Evolutionary conservation across 1,139 yeast species (phyloP), one percentile per base, ranked within the genome.

Genomic region (Debaryomyces udenii): DNA sequence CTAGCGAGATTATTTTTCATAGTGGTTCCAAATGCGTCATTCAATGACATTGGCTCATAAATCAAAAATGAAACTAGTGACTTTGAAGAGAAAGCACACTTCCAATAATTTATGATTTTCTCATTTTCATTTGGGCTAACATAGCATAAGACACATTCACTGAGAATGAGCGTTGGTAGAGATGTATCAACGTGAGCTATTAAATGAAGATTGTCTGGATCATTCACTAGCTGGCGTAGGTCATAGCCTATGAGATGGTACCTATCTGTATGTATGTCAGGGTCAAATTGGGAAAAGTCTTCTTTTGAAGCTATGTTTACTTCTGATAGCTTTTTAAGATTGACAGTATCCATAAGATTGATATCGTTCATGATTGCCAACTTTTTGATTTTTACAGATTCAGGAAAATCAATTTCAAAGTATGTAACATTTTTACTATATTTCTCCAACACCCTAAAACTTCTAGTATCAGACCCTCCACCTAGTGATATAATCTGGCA

Each of bases 391-490:
- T 66, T 67, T 1, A 80, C 75, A 2, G 89, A 78, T 20, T 74
- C 81, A 1, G 76, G 71, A 55, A 87, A 91, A 61, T 93, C 99
- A 17, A 89, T 57, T 58, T 93, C 99, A 40, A 83, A 72, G 55
- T 81, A 85, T 3, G 62, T 59, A 29, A 83, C 49, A 24, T 58
- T 53, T 4, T 47, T 30, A 2, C 45, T 39, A 23, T 38, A 22
- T 2, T 44, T 38, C 15, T 55, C 41, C 35, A 86, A 59, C 2
- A 81, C 43, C 4, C 68, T 60, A 55, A 88, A 87, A 5, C 79
- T 74, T 44, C 98, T 64, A 1, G 97, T 83, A 61, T 93, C 99
- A n/a, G 95, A 86, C 1, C 99, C 99, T n/a, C 97, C 88, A 0
- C 99, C 99, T 16, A 93, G 62, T 3, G 94, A 89, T 0, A 93